phyloP scores from a whole-genome alignment of 768 basidiomycete species.

The Boletus subcaerulescens region DNA sequence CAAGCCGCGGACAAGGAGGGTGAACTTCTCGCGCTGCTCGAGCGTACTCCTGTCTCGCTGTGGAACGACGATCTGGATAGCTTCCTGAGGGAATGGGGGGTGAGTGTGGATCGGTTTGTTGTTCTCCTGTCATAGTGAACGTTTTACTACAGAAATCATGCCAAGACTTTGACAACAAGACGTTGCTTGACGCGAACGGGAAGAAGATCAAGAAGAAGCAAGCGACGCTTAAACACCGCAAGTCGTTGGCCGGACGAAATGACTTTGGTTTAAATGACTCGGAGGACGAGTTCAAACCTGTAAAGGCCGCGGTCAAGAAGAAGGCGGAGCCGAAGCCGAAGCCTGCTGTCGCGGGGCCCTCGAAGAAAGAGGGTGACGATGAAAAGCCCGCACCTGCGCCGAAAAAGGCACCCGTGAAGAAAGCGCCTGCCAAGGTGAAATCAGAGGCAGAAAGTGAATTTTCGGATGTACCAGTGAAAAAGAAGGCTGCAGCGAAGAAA shows the following conservation, averaged over 20 bases:
- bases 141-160: slow-evolving; percentile 35
- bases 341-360: slow-evolving; percentile 34
- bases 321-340: slow-evolving; percentile 30
- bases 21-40: slow-evolving; percentile 75
- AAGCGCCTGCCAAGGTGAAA: slow-evolving; percentile 32
- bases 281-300: slow-evolving; percentile 57
- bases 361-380: slow-evolving; percentile 47
- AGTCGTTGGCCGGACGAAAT: slow-evolving; percentile 45
- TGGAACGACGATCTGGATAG: slow-evolving; percentile 89
- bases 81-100: slow-evolving; percentile 85
- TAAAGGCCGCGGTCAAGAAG: slow-evolving; percentile 43
- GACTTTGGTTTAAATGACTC: slow-evolving; percentile 37
- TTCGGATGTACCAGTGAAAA: slow-evolving; percentile 24
- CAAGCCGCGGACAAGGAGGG: slow-evolving; percentile 81
- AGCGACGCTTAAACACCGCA: slow-evolving; percentile 50
- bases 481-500: slow-evolving; percentile 20
- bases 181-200: slow-evolving; percentile 43
- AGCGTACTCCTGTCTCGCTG: slow-evolving; percentile 74
- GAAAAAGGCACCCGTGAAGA: slow-evolving; percentile 34
- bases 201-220: slow-evolving; percentile 60
- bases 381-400: slow-evolving; percentile 25
- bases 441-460: slow-evolving; percentile 41
- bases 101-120: slow-evolving; percentile 35
- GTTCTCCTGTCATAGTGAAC: neutral
- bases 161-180: slow-evolving; percentile 43